Conservation (phyloP, 306 rosid species). For the Cicer judaicum region DNA sequence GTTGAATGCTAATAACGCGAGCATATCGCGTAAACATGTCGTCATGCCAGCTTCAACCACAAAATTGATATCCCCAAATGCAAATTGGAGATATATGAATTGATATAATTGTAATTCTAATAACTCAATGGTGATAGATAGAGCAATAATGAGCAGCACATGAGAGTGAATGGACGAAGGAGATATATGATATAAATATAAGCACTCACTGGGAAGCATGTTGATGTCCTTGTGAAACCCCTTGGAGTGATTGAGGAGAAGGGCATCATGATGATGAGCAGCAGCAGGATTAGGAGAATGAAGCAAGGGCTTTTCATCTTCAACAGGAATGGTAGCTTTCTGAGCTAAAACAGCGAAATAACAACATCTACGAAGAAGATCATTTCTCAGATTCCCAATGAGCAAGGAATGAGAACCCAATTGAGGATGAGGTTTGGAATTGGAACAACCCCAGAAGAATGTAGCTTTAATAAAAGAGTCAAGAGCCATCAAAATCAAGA, state of each 20-base stretch:
- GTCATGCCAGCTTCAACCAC: not conserved
- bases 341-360: constrained; percentile 55
- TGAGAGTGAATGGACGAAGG: not conserved
- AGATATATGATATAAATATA: not conserved
- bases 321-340: constrained; percentile 71
- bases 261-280: not conserved
- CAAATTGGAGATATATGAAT: not conserved
- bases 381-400: constrained; percentile 52
- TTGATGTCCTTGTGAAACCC: constrained; percentile 65
- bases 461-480: constrained; percentile 41
- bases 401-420: constrained; percentile 42
- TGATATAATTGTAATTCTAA: not conserved
- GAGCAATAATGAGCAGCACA: not conserved
- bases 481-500: constrained; percentile 66
- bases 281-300: constrained; percentile 42
- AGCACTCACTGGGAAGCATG: constrained; percentile 81
- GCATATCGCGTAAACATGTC: not conserved
- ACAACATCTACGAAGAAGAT: constrained; percentile 51
- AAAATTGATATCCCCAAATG: constrained; percentile 8
- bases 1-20: constrained; percentile 8
- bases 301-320: constrained; percentile 63
- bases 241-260: constrained; percentile 47
- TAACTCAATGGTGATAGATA: not conserved
- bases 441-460: constrained; percentile 49
- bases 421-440: constrained; percentile 42